Base-by-base conservation (phyloP, 139 green algal species). In the Micractinium conductrix region DNA sequence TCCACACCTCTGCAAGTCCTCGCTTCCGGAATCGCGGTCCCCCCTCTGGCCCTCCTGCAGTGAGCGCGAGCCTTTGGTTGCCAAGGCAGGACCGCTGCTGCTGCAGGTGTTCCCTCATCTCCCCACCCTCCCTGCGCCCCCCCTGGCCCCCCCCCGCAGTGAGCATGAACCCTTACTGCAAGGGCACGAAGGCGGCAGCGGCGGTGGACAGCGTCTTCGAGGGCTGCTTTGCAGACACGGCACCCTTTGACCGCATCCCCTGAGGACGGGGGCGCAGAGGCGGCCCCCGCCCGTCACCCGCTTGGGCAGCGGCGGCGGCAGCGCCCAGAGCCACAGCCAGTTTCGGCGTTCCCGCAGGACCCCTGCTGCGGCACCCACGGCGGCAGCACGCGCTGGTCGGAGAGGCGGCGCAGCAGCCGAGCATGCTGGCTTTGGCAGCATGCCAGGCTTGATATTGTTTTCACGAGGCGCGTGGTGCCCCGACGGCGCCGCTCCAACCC, bases 161-260 rank as follows among this genome's bases (percentile, higher is more conserved):
- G 10, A 86, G 84, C 43, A 96, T 98, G 91, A 99, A 98, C 88
- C 95, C 96, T 12, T 65, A 92, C 79, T 99, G 96, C 81, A 44
- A 72, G 28, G 75, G 65, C n/a, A 40, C 35, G 28, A 30, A 65
- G 35, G 48, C 71, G 33, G 89, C 92, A 68, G 63, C 79, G n/a
- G 95, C 92, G 16, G 93, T 98, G 69, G 90, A 96, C 24, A 72
- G 43, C 1, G 90, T 91, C 24, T 96, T 95, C 79, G 86, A 93
- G 14, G 44, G 45, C 37, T 98, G 95, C 81, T 94, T 96, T 80
- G 73, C 74, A 21, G 94, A 98, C 89, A 96, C 92, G 19, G 87
- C 87, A 33, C 95, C 95, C 12, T 98, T 97, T 88, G 94, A 97
- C 55, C 62, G 87, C 7, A 87, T 85, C 37, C 87, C 87, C 3